Evolutionary conservation across 2,329 filamentous ascomycete genomes (phyloP), one percentile per base, ranked within the genome.

Genomic region (Eurotiales sp.): DNA sequence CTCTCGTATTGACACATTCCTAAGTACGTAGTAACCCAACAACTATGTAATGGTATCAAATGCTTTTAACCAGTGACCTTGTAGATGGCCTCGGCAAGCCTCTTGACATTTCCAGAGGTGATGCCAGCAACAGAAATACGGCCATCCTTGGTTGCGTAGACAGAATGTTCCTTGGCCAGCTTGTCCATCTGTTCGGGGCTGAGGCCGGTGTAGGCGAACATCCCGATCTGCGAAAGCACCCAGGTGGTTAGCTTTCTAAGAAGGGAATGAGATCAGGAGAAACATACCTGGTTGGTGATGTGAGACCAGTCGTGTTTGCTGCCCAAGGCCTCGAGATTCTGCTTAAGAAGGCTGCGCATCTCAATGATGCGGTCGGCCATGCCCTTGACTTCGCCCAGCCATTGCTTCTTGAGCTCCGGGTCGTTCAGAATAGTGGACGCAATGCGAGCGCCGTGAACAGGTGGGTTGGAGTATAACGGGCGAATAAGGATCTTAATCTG

Each of bases 341-440:
- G 83, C 82, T 93, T 95, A 68, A 99, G 85, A 50, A 96, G 83
- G 56, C 88, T 85, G 64, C 93, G 89, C 93, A 99, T 99, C 73
- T 85, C 88, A 75, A 99, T 97, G 80, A 99, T 99, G 69, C 93
- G 91, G 76, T 96, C 90, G 57, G 93, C 93, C 93, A 99, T 99
- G 64, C 81, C 89, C 86, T 97, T 96, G 75, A 99, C 90, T 78
- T 99, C 93, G 54, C 79, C 84, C 49, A 96, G 83, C 93, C 93
- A 99, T 77, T 97, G 90, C 76, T 89, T 76, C 81, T 96, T 91
- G 58, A 97, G 82, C 34, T 78, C 79, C 17, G 87, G 77, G 72
- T 90, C 85, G 78, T 91, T 93, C 66, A 99, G 82, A 73, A 99
- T 95, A 76, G 90, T 83, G 57, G 88, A 85, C 54, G 93, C 93